Evolutionary conservation across 768 basidiomycete species (phyloP).

Genomic region (Russula virescens): DNA sequence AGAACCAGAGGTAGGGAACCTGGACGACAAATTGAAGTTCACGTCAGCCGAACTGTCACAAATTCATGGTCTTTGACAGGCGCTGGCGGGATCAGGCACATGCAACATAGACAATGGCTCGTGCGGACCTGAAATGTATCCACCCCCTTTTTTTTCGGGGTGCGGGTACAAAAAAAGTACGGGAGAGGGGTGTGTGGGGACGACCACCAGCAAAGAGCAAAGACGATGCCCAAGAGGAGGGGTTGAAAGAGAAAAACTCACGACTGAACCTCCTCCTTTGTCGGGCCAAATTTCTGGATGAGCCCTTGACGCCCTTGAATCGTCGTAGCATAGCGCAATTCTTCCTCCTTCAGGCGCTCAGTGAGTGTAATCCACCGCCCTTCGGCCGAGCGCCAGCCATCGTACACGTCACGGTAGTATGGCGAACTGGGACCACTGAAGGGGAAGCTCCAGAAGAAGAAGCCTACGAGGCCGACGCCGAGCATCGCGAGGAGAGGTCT

Average conservation of each 20-base stretch:
- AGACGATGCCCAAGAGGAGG: not conserved
- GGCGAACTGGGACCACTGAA: not conserved
- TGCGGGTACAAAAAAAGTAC: no score
- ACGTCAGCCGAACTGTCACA: not conserved
- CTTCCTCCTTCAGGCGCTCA: not conserved
- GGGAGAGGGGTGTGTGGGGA: not conserved
- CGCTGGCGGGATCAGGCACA: not conserved
- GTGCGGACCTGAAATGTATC: not conserved
- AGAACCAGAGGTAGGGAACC: not conserved
- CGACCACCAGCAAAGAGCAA: not conserved
- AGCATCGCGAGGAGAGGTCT: not conserved
- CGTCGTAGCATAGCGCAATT: not conserved
- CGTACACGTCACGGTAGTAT: not conserved
- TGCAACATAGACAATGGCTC: not conserved
- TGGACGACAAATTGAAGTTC: not conserved
- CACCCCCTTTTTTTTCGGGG: not conserved
- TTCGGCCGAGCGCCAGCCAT: not conserved
- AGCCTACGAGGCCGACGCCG: not conserved
- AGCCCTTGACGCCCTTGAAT: not conserved
- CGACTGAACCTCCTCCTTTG: constrained; percentile 1
- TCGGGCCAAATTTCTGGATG: constrained; percentile 7
- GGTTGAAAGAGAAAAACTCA: not conserved
- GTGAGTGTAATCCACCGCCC: not conserved
- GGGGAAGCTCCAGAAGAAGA: constrained; percentile 7
- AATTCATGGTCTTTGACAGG: not conserved